These are phyloP conservation scores for Neurospora sp. DNA, from an alignment of 495 filamentous ascomycete species.

Conservation along the genomic window DNA sequence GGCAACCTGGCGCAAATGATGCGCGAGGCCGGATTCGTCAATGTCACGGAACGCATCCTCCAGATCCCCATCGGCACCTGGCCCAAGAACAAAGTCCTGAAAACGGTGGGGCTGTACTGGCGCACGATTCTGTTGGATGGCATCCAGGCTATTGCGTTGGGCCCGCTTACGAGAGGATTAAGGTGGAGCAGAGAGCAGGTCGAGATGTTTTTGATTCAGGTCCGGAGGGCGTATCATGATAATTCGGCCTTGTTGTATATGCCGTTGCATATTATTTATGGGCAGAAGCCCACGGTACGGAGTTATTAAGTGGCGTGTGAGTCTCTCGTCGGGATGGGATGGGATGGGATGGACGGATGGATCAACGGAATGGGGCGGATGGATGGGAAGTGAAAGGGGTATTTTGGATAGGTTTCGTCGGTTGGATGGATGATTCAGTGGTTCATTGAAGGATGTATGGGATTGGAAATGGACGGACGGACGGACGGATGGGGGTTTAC, in stretches of 20 bases:
- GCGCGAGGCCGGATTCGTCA: slow-evolving; percentile 47
- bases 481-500: background rate
- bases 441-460: background rate
- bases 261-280: slow-evolving; percentile 41
- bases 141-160: slow-evolving; percentile 51
- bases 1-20: slow-evolving; percentile 38
- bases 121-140: slow-evolving; percentile 50
- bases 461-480: background rate
- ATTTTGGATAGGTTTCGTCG: background rate
- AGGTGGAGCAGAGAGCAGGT: slow-evolving; percentile 37
- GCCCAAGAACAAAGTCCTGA: slow-evolving; percentile 52
- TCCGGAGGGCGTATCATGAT: slow-evolving; percentile 37
- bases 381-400: background rate
- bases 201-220: slow-evolving; percentile 35
- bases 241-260: slow-evolving; percentile 34
- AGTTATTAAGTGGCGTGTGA: slow-evolving; percentile 2
- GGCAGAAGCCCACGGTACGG: slow-evolving; percentile 29
- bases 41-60: slow-evolving; percentile 47
- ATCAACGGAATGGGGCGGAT: background rate
- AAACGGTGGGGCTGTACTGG: slow-evolving; percentile 50
- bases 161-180: slow-evolving; percentile 49
- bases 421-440: background rate
- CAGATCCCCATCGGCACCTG: slow-evolving; percentile 60
- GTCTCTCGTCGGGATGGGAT: background rate
- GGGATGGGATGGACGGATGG: background rate